Conservation (phyloP, 2,329 filamentous ascomycete species). For the Thelonectria rubi region DNA sequence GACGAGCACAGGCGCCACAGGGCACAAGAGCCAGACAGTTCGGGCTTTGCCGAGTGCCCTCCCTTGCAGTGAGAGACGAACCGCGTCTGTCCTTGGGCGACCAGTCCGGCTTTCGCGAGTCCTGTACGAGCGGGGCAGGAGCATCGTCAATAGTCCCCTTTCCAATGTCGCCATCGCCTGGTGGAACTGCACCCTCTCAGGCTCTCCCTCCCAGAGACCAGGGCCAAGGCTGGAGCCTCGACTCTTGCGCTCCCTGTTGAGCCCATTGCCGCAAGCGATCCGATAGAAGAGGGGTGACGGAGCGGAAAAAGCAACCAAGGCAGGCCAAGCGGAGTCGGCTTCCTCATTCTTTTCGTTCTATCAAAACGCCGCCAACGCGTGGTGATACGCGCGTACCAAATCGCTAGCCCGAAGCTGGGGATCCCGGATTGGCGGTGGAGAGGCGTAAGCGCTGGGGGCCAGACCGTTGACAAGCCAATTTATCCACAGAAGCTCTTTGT, state of each 20-base stretch:
- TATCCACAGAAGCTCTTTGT: background rate
- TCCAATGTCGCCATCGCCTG: background rate
- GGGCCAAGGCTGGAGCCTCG: too few relatives aligned
- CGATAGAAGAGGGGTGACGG: constrained; percentile 2
- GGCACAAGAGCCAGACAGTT: background rate
- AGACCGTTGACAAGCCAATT: background rate
- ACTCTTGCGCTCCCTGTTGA: background rate
- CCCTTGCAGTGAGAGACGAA: background rate
- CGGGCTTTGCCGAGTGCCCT: background rate
- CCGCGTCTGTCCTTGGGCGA: background rate
- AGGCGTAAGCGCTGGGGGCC: constrained; percentile 19
- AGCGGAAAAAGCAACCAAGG: constrained; percentile 8
- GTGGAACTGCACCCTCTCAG: too few relatives aligned
- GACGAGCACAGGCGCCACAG: background rate
- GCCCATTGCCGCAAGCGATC: constrained; percentile 7
- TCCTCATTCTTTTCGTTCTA: constrained; percentile 9
- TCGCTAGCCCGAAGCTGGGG: background rate
- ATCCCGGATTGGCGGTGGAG: constrained; percentile 16
- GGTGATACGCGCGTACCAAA: constrained; percentile 1
- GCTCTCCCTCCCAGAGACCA: too few relatives aligned
- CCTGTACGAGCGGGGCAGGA: background rate
- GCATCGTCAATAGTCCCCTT: background rate
- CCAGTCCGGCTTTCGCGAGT: too few relatives aligned
- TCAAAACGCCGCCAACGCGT: constrained; percentile 5
- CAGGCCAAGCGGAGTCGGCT: constrained; percentile 5